Base-by-base conservation (phyloP, 306 rosid genomes). In the Rosa chinensis region DNA sequence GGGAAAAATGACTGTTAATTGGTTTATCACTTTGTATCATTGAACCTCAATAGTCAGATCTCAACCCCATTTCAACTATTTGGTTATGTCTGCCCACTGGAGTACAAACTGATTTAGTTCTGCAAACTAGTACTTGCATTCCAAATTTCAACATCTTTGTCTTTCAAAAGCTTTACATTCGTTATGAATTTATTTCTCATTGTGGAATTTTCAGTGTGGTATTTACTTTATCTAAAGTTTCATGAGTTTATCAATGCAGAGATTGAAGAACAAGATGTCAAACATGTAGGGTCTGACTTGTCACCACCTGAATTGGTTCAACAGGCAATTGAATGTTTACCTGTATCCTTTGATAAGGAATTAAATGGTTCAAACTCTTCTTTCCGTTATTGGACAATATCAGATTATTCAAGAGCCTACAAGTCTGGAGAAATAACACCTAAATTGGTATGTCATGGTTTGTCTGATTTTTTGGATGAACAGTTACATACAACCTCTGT, bases 331-430 rank as follows among this genome's bases (percentile, higher is more conserved):
- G 81, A 90, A 43, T 92, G 97, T 76, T 74, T 92, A 82, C 91
- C 94, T 71, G 0, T 2, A 70, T 58, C 86, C 67, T 42, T 80
- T 37, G 81, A 63, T 74, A 82, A 43, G 64, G 78, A 11, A 48
- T 75, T 43, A 20, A 59, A 68, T 73, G 85, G 78, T 68, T 68
- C 20, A 70, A 73, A 70, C 66, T 59, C 63, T 78, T 74, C 80
- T 28, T 87, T 94, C 82, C 75, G 18, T 73, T 84, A 89, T 23
- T 89, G 97, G 99, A 92, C 92, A 47, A 87, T 92, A 84, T 84
- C 82, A 79, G 93, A 94, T 77, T 94, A 91, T 80, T 87, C 87
- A 72, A 92, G 81, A 80, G 99, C 93, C 80, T 92, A 92, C 69
- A 79, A 73, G 25, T 89, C 89, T 39, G 86, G 89, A 70, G 58